These are phyloP conservation scores for Corynascus novoguineensis DNA, from an alignment of 495 filamentous ascomycete genomes.

Conservation along the genomic window DNA sequence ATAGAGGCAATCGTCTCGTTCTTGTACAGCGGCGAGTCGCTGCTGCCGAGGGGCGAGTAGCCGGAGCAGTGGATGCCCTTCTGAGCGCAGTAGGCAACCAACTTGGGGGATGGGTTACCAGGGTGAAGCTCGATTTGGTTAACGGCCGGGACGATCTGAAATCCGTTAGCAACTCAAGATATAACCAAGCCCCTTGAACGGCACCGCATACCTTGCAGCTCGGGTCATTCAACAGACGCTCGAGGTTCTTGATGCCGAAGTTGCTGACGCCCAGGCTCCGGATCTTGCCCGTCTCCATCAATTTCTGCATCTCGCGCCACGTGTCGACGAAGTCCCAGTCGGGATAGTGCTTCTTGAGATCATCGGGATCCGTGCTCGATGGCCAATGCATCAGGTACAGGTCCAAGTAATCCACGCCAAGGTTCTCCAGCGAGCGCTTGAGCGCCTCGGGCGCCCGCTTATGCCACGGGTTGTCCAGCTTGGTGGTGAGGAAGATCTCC, in stretches of 20 bases:
- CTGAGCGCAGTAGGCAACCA: constrained; percentile 62
- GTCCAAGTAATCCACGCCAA: constrained; percentile 74
- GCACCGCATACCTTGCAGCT: constrained; percentile 36
- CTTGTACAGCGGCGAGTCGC: constrained; percentile 52
- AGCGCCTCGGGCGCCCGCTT: constrained; percentile 61
- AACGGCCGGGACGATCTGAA: constrained; percentile 67
- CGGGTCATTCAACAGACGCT: constrained; percentile 58
- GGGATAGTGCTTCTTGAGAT: constrained; percentile 36
- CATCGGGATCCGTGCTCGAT: constrained; percentile 40
- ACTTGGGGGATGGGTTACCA: constrained; percentile 70
- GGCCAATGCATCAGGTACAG: constrained; percentile 89
- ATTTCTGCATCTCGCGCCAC: constrained; percentile 80
- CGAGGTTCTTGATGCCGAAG: constrained; percentile 63
- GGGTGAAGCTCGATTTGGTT: constrained; percentile 95
- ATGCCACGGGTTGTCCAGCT: constrained; percentile 81
- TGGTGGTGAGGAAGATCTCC: constrained; percentile 83
- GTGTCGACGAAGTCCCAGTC: constrained; percentile 81
- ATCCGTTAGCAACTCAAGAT: constrained; percentile 31
- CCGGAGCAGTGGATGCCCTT: constrained; percentile 66
- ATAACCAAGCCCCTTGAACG: neutral
- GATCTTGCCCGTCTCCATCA: constrained; percentile 71
- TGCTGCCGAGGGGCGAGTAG: constrained; percentile 62
- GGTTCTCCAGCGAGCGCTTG: constrained; percentile 58
- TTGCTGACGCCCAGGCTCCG: constrained; percentile 79
- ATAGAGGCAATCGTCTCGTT: constrained; percentile 55